These are phyloP conservation scores for Boechera stricta DNA, from an alignment of 345 rosid species.

Conservation along the genomic window DNA sequence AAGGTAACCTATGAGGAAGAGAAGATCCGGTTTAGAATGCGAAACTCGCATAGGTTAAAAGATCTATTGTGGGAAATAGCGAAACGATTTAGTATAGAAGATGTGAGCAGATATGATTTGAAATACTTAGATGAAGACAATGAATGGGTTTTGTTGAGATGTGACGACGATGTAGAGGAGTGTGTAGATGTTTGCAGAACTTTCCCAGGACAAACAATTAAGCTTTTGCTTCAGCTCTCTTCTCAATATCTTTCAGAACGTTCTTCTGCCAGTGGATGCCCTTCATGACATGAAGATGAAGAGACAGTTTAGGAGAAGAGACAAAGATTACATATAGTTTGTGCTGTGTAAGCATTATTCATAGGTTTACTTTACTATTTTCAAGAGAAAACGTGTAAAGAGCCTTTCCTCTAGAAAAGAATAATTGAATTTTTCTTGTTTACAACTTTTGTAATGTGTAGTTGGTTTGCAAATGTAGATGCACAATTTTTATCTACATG, in stretches of 20 bases:
- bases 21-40: conserved; percentile 72
- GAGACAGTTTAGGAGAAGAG: background rate
- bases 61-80: conserved; percentile 69
- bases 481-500: conserved; percentile 1
- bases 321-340: conserved; percentile 45
- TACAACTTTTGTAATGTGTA: conserved; percentile 15
- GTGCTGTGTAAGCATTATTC: conserved; percentile 45
- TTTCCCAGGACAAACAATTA: conserved; percentile 60
- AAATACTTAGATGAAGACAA: conserved; percentile 93
- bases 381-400: conserved; percentile 35
- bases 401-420: conserved; percentile 22
- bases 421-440: conserved; percentile 16
- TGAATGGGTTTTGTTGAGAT: conserved; percentile 89
- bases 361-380: conserved; percentile 25
- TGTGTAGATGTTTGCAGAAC: conserved; percentile 71
- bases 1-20: conserved; percentile 71
- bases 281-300: conserved; percentile 43
- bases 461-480: conserved; percentile 34
- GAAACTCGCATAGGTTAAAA: conserved; percentile 53
- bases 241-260: conserved; percentile 55
- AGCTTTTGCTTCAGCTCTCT: conserved; percentile 68
- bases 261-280: conserved; percentile 48
- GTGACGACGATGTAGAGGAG: conserved; percentile 89
- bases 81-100: conserved; percentile 69
- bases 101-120: conserved; percentile 59